Conservation (phyloP, 768 basidiomycete species). For the Nevesoporus exiguus region DNA sequence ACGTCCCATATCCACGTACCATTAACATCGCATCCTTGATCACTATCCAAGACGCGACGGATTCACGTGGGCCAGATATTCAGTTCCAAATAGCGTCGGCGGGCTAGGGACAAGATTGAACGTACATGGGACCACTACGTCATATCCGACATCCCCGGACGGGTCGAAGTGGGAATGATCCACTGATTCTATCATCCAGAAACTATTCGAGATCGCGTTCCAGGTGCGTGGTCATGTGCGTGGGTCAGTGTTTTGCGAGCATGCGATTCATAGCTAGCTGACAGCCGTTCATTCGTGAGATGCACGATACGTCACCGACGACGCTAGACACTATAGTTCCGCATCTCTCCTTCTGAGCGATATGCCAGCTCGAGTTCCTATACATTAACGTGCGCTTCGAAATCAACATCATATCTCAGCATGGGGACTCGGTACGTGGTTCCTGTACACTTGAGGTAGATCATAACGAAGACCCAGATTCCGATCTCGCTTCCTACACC, state of each 20-base stretch:
- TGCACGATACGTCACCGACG: constrained; percentile 95
- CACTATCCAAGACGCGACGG: constrained; percentile 84
- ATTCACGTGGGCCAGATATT: constrained; percentile 77
- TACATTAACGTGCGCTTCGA: constrained; percentile 97
- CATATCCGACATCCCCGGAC: constrained; percentile 93
- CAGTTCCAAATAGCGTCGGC: constrained; percentile 95
- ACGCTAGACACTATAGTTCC: constrained; percentile 91
- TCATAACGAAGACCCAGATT: constrained; percentile 52
- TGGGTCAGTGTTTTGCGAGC: not conserved
- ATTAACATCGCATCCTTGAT: constrained; percentile 84
- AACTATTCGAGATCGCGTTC: constrained; percentile 70
- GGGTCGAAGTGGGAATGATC: constrained; percentile 96
- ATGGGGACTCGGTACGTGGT: constrained; percentile 85
- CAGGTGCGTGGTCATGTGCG: constrained; percentile 59
- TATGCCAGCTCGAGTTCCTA: constrained; percentile 98
- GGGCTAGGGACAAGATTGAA: constrained; percentile 71
- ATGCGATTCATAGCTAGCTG: constrained; percentile 47
- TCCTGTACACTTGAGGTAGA: not conserved
- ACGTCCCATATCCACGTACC: constrained; percentile 87
- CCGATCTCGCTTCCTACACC: constrained; percentile 97
- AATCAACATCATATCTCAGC: constrained; percentile 84
- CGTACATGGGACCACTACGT: constrained; percentile 75
- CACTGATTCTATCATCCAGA: constrained; percentile 79
- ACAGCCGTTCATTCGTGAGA: constrained; percentile 95
- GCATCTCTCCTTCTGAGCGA: constrained; percentile 87